Base-by-base conservation (phyloP, 2,329 filamentous ascomycete genomes). In the Botrytis sinoallii region DNA sequence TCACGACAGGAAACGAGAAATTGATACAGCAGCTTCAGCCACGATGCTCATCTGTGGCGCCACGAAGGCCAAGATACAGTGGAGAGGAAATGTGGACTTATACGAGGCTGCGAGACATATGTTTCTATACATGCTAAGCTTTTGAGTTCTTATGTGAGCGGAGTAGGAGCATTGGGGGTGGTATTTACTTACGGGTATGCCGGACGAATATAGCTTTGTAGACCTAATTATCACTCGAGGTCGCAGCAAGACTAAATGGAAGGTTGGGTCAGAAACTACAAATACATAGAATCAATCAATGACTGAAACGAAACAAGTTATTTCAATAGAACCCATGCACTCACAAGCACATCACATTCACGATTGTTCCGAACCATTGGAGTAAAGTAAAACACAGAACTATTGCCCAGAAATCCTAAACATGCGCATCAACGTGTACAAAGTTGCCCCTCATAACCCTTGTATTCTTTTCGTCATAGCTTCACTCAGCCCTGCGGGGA, bases 401-500 rank as follows among this genome's bases (percentile, higher is more conserved):
- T 4, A 29, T 18, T 25, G 38, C 48, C 67, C 55, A 32, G 38
- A 35, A 42, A 70, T 60, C 52, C 38, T 29, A 57, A 32, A 70
- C 40, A 61, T 70, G 68, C 68, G 57, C 68, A 46, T 48, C 71
- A 69, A 73, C 55, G 71, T 73, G 61, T 60, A 73, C 74, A 40
- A 75, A 76, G 22, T 63, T 63, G 60, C 60, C 59, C 61, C 38
- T 46, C 25, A 22, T 29, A 38, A 46, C 57, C 69, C 57, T 38
- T 63, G 69, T 46, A 46, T 35, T 46, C 16, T 48, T n/a, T 35
- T 64, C 65, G 73, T 74, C 73, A 74, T 73, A 63, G 61, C 63
- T 72, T 38, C 64, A 73, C 75, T 75, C 75, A 76, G 75, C 76
- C 75, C 71, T 70, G 74, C 74, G 68, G 75, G 60, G 60, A 63